A percentile compares a stretch with the other conserved stretches of the same genome.
Conservation (phyloP, 768 basidiomycete genomes). For the Mycena amicta region DNA sequence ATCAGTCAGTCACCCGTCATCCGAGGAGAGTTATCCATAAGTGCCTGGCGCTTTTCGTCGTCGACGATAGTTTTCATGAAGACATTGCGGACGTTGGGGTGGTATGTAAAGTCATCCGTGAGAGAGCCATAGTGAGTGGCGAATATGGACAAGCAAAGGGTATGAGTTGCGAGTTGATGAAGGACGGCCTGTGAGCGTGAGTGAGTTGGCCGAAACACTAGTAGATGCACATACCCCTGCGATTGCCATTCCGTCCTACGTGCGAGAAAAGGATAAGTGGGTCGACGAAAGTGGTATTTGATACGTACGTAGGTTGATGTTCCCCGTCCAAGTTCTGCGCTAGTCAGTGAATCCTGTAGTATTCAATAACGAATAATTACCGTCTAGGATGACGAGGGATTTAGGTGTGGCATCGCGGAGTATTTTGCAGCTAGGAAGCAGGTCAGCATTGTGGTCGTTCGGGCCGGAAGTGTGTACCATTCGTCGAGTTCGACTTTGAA, state of each 20-base stretch:
- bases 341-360: slow-evolving; percentile 11
- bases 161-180: slow-evolving; percentile 92
- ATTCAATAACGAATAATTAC: slow-evolving; percentile 44
- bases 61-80: slow-evolving; percentile 95
- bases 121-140: slow-evolving; percentile 97
- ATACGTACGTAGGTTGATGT: slow-evolving; percentile 84
- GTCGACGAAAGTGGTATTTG: slow-evolving; percentile 1
- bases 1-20: no score
- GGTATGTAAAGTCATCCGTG: slow-evolving; percentile 91
- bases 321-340: slow-evolving; percentile 86
- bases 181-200: slow-evolving; percentile 68
- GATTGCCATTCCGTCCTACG: slow-evolving; percentile 96
- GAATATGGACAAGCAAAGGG: slow-evolving; percentile 90
- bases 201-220: neutral
- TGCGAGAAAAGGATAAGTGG: slow-evolving; percentile 4
- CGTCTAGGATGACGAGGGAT: slow-evolving; percentile 93
- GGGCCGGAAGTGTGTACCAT: slow-evolving; percentile 74
- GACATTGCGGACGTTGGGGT: slow-evolving; percentile 92
- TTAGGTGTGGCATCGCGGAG: slow-evolving; percentile 91
- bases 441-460: neutral
- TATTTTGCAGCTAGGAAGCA: slow-evolving; percentile 76
- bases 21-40: neutral
- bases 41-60: slow-evolving; percentile 85
- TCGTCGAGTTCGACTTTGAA: slow-evolving; percentile 99
- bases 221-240: slow-evolving; percentile 63